Evolutionary conservation across 768 basidiomycete genomes (phyloP), one percentile per base, ranked within the genome.

Genomic region (Strobilomyces echinocephalus): DNA sequence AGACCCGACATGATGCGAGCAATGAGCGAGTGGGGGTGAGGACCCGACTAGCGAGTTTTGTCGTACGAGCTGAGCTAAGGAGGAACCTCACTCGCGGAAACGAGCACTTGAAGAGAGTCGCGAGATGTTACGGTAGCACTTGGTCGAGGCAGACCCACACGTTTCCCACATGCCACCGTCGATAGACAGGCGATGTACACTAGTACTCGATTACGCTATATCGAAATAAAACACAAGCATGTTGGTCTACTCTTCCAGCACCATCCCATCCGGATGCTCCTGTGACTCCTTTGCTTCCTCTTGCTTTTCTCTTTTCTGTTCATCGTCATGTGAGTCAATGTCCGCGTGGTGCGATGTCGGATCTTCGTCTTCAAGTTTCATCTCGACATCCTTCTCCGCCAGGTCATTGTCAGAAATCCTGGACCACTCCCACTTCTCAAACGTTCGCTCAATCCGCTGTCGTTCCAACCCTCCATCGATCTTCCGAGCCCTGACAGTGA

Each of bases 341-440:
- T 59, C 52, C 35, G 28, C 39, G 46, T 41, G 53, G 39, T 28
- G 47, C 21, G 48, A 39, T 21, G 58, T 14, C 16, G 35, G 16
- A 10, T 46, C 52, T 10, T 54, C 58, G 9, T 59, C 69, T 20
- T 61, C 60, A 36, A 58, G 21, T 50, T 64, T 68, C 70, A 71
- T 70, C 52, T 70, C 70, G 10, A 62, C 57, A n/a, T 71, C 68
- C 31, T 45, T 43, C 40, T 43, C 56, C 41, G 11, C 45, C 55
- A 41, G 46, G 11, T 21, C 35, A 14, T 49, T 50, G 24, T 44
- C 51, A 18, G 55, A 38, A 45, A 40, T 42, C 7, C 53, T 54
- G 20, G 66, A 51, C 86, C 86, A 88, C 16, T 63, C 73, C 86
- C 87, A 90, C 47, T 77, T 76, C 69, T 91, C 88, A 40, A 84